Percentiles rank a stretch among this genome's conserved stretches.
Conservation (phyloP, 495 filamentous ascomycete species). For the Aspergillus affinis region DNA sequence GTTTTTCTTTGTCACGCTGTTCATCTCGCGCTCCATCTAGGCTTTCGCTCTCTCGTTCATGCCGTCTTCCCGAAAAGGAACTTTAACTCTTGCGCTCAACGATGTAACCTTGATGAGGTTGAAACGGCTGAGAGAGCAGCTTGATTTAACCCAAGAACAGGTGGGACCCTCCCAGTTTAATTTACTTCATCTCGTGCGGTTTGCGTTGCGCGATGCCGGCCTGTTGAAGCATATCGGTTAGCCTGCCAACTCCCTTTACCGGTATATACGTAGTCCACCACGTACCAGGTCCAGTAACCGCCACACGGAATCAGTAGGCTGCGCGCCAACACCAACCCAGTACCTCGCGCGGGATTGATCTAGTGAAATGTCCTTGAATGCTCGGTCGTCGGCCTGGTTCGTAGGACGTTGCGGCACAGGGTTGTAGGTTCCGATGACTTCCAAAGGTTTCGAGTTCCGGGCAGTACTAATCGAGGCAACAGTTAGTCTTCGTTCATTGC, state of each 20-base stretch:
- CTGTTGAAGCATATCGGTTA: not conserved
- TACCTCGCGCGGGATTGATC: conserved; percentile 82
- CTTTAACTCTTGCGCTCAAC: not conserved
- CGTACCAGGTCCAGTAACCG: conserved; percentile 81
- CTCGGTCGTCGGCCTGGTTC: conserved; percentile 61
- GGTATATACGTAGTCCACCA: conserved; percentile 2
- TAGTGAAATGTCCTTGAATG: conserved; percentile 86
- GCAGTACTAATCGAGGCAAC: conserved; percentile 50
- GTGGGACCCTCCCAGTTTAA: not conserved
- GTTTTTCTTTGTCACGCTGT: not conserved
- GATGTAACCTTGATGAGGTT: not conserved
- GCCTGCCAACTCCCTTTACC: not conserved
- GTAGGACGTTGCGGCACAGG: conserved; percentile 70
- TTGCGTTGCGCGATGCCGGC: not conserved
- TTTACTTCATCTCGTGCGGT: not conserved
- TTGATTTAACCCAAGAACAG: not conserved
- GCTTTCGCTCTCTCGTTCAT: not conserved
- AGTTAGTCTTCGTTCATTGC: conserved; percentile 7
- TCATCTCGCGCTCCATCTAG: not conserved
- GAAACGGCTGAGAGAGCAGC: not conserved
- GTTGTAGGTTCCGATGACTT: conserved; percentile 95
- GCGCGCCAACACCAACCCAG: conserved; percentile 95
- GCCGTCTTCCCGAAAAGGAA: not conserved
- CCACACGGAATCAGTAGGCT: conserved; percentile 88
- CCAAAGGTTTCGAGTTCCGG: conserved; percentile 80